Evolutionary conservation across 192 early-diverging fungal genomes (phyloP).

Genomic region (Coemansia asiatica): DNA sequence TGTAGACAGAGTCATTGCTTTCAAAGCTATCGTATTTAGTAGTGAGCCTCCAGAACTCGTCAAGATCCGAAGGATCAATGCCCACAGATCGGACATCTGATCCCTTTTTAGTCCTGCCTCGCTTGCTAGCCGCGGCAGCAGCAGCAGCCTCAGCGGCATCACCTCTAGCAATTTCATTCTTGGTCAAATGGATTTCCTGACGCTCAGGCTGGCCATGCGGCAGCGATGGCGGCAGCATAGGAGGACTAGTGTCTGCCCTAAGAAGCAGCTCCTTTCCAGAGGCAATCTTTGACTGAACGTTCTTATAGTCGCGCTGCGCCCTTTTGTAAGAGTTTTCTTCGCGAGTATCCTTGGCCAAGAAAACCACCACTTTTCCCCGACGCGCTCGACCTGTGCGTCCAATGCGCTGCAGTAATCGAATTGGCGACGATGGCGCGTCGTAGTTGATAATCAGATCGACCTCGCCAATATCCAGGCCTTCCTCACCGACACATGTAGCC

Average conservation of each 20-base stretch:
- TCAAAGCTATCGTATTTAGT: constrained; percentile 28
- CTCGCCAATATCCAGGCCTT: constrained; percentile 95
- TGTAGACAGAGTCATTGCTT: neutral
- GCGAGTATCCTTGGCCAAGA: constrained; percentile 50
- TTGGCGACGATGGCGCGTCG: constrained; percentile 60
- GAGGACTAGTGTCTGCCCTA: constrained; percentile 44
- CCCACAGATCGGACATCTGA: constrained; percentile 9
- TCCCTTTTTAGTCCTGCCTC: constrained; percentile 11
- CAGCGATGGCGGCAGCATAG: constrained; percentile 47
- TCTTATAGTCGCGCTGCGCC: constrained; percentile 54
- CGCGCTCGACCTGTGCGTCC: constrained; percentile 54
- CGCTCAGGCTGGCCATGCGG: constrained; percentile 25
- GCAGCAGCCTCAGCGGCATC: neutral
- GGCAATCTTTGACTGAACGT: constrained; percentile 43
- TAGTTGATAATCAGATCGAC: constrained; percentile 92
- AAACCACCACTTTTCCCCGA: constrained; percentile 50
- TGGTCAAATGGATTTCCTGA: constrained; percentile 29
- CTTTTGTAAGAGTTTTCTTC: constrained; percentile 54
- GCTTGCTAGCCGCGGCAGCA: neutral
- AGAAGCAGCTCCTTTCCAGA: constrained; percentile 39
- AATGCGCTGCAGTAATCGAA: constrained; percentile 54
- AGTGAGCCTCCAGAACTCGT: constrained; percentile 23
- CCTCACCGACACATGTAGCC: constrained; percentile 90
- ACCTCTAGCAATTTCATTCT: constrained; percentile 21
- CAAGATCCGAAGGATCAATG: constrained; percentile 20